Evolutionary conservation across 1,139 yeast genomes (phyloP), one percentile per base, ranked within the genome.

Genomic region (Zhuliangozyma blackwelliae): DNA sequence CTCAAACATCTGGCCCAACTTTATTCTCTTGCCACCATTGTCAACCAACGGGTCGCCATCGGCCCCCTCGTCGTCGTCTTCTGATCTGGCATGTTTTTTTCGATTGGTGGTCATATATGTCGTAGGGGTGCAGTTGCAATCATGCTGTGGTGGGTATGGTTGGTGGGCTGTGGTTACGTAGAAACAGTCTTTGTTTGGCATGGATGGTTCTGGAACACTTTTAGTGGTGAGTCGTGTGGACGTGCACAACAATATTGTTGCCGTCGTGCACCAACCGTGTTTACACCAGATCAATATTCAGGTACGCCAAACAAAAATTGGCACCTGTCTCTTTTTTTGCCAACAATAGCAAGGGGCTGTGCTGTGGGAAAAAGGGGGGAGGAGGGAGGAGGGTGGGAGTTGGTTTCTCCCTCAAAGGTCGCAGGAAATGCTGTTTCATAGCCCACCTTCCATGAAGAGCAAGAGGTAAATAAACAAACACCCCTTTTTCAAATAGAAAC

Each of bases 1-100:
- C 7, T 41, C 32, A 29, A 50, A 41, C 26, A 49, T 35, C n/a
- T 35, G 30, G 32, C 47, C 52, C 10, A 50, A 35, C 29, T 41
- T 47, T 5, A 46, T 37, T 22, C 48, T 32, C 31, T 50, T 49
- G 7, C 45, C 44, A 5, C 37, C 25, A 16, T 36, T 28, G 23
- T 37, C 45, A 23, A 32, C 29, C 12, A 40, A 21, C 10, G 39
- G 39, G 11, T 39, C 39, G 9, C 5, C 9, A 9, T 22, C 22
- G 9, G 27, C 32, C 11, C 37, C 43, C n/a, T 40, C 44, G 12
- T 31, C 43, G 16, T 36, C 38, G 9, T 42, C 41, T 9, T 39
- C 42, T 6, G 35, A 41, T 27, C 40, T 31, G 9, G 35, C 33
- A 29, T 35, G 42, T 20, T 43, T 41, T 22, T 32, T 29, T 16